These are phyloP conservation scores for Physcia stellaris DNA, from an alignment of 495 filamentous ascomycete genomes.

Conservation along the genomic window DNA sequence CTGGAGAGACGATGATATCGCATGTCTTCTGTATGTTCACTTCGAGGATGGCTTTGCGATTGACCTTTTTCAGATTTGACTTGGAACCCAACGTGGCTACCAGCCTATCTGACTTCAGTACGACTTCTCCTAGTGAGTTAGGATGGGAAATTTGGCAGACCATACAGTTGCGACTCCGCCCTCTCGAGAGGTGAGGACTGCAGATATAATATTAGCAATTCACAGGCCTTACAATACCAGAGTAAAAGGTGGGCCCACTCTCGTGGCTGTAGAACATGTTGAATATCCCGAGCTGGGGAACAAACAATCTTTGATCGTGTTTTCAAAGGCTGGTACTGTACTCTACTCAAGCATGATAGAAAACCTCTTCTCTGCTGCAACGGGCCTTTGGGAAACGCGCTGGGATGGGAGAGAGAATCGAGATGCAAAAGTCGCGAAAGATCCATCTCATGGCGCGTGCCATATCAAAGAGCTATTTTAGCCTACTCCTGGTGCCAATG, in stretches of 20 bases:
- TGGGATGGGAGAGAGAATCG: no score
- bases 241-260: constrained; percentile 36
- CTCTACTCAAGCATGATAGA: no score
- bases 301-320: no score
- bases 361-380: no score
- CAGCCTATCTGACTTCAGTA: constrained; percentile 42
- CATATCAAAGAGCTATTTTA: no score
- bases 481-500: no score
- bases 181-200: constrained; percentile 70
- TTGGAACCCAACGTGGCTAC: constrained; percentile 78
- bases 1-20: constrained; percentile 68
- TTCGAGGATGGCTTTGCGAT: constrained; percentile 74
- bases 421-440: no score
- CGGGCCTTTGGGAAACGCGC: no score
- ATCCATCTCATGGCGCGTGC: no score
- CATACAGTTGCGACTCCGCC: constrained; percentile 92
- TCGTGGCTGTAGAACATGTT: constrained; percentile 97
- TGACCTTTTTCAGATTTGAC: constrained; percentile 58
- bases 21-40: constrained; percentile 83
- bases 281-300: no score
- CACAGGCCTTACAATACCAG: neutral
- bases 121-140: neutral
- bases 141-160: constrained; percentile 43
- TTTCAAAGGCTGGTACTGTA: no score
- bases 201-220: constrained; percentile 12